Evolutionary conservation across 2,329 filamentous ascomycete genomes (phyloP), one percentile per base, ranked within the genome.

Genomic region (Cercospora sp.): DNA sequence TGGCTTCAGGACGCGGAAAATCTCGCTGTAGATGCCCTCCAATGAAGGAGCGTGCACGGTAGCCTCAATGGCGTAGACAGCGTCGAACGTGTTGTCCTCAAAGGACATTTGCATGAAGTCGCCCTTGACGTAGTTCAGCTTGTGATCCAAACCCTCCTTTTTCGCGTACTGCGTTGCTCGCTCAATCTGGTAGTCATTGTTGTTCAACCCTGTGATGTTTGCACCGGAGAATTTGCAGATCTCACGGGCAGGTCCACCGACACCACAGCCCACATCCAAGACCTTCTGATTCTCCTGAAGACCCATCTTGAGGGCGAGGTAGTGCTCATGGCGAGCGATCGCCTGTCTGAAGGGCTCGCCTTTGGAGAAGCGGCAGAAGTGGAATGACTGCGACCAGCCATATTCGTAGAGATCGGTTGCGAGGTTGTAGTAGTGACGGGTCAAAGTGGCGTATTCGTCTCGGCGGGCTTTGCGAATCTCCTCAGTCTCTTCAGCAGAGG

Each of bases 41-140:
- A 98, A 88, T 55, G 89, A 91, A 51, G 94, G 95, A 0, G 95
- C 95, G 80, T 99, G 95, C 61, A 96, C 92, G 3, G 95, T 99
- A 3, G 95, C 95, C 83, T 99, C 95, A 74, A 99, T 98, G 64
- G 94, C 94, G 79, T 98, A 98, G 63, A 97, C 92, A 66, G 93
- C 93, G 75, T 98, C 95, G 81, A 98, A 98, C 20, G 85, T 88
- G 85, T 96, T 92, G 77, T 95, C 91, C 58, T 91, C 90, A 84
- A 98, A 98, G 23, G 89, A 89, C 92, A 98, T 96, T 89, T 97
- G 93, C 94, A 98, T 98, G 80, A 99, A 99, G 78, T 98, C 94
- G 63, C 94, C 94, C 87, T 98, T 97, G 78, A 93, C 90, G 76
- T 93, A 98, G 71, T 86, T 86, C 73, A 97, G 83, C 83, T 97